Evolutionary conservation across 1,284 basidiomycete genomes (phyloP).

Genomic region (Irpex lacteus): DNA sequence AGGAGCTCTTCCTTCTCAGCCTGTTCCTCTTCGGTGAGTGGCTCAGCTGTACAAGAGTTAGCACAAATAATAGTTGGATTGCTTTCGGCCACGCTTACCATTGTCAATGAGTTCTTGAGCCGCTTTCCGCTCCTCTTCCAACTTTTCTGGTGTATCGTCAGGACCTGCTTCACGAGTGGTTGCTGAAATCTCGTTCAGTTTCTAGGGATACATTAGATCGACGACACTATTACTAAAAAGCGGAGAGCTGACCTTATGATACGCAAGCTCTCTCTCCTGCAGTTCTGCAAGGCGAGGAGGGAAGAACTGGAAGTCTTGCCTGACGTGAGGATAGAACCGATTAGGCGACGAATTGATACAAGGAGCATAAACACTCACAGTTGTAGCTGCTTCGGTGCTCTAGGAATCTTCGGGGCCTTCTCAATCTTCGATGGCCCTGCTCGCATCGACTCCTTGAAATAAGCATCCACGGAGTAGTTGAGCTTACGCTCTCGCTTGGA

Average conservation of each 20-base stretch:
- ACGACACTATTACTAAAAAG: neutral
- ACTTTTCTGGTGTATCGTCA: conserved; percentile 79
- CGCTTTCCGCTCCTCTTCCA: conserved; percentile 78
- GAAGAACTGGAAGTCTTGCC: conserved; percentile 98
- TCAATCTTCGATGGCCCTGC: conserved; percentile 77
- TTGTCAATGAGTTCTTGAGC: conserved; percentile 89
- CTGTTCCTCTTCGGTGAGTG: conserved; percentile 83
- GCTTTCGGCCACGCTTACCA: conserved; percentile 40
- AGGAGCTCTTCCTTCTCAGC: conserved; percentile 78
- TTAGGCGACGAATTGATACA: neutral
- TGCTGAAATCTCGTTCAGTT: conserved; percentile 75
- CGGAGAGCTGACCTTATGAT: conserved; percentile 59
- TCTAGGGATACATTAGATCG: conserved; percentile 32
- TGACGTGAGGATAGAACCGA: conserved; percentile 29
- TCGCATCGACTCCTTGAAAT: conserved; percentile 92
- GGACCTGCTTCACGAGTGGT: conserved; percentile 67
- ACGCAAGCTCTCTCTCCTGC: conserved; percentile 86
- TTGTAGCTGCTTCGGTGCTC: conserved; percentile 87
- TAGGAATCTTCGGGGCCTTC: conserved; percentile 80
- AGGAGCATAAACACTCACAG: conserved; percentile 47
- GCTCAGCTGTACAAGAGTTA: conserved; percentile 57
- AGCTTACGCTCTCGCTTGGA: conserved; percentile 95
- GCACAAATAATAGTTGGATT: neutral
- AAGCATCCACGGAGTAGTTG: conserved; percentile 93
- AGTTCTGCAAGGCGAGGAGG: conserved; percentile 79